Evolutionary conservation across 2,329 filamentous ascomycete species (phyloP), one percentile per base, ranked within the genome.

Genomic region (Hypomyces perniciosus): DNA sequence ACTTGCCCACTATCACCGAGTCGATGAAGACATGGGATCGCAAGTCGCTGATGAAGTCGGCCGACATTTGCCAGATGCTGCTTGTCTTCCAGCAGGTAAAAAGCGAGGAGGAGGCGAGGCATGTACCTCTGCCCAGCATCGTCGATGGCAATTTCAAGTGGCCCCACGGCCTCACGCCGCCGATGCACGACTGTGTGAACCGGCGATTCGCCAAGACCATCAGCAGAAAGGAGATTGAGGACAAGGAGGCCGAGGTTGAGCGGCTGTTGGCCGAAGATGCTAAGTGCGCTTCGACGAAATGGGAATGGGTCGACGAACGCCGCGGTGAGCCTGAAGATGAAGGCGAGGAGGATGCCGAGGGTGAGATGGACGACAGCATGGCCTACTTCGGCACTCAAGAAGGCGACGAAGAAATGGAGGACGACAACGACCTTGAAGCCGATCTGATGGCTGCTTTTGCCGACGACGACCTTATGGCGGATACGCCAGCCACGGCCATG

Each of bases 1-100:
- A 95, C 60, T 71, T 96, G 31, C 90, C 90, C 1, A 93, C 88
- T 53, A 88, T 96, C 52, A 84, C 91, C 5, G 90, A 96, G 65
- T 86, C 84, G 6, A 90, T 93, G 86, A 96, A 96, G 74, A 91
- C 87, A 53, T 96, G 90, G 88, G 90, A 95, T 65, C 85, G 85
- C 62, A 90, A 88, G 62, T 80, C 84, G 13, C 90, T 91, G 75
- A 90, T 91, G 74, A 96, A 96, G 71, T 87, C 88, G 7, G 86
- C 88, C 31, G 90, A 96, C 63, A 81, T 95, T 33, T 90, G 86
- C 59, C 90, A 95, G 71, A 95, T 96, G 87, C 78, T 95, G 34
- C 72, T 95, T 6, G 87, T 92, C 1, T 80, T 90, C 52, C 84
- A 86, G 7, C 74, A 70, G 31, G 85, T 92, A 13, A 71, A 75